Conservation (phyloP, 768 basidiomycete genomes). For the Trametes sanguinea region DNA sequence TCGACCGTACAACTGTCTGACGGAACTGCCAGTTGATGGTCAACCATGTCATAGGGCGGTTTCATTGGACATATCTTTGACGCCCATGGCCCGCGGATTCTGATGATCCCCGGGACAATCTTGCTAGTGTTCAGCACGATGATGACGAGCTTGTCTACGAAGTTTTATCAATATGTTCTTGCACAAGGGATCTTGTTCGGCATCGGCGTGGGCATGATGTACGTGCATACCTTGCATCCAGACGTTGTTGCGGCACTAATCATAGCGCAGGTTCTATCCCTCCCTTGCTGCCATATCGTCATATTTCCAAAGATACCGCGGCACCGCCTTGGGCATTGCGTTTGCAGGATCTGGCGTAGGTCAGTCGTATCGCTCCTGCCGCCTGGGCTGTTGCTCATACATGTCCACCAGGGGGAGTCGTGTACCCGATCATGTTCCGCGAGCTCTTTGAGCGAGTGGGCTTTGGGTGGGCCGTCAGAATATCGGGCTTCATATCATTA, state of each 20-base stretch:
- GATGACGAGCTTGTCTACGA: constrained; percentile 56
- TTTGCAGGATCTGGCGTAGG: constrained; percentile 67
- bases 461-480: constrained; percentile 64
- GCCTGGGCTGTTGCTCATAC: not conserved
- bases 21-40: not conserved
- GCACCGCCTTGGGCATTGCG: constrained; percentile 70
- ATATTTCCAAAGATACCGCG: constrained; percentile 62
- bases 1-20: too few species aligned
- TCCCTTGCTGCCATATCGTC: constrained; percentile 66
- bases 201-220: constrained; percentile 64
- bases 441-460: constrained; percentile 55
- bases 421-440: constrained; percentile 66
- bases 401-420: constrained; percentile 52
- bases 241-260: not conserved
- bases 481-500: constrained; percentile 53
- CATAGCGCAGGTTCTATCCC: constrained; percentile 60
- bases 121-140: constrained; percentile 53
- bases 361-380: constrained; percentile 23
- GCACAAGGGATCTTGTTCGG: constrained; percentile 67
- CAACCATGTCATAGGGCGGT: constrained; percentile 48
- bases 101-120: constrained; percentile 55
- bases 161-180: constrained; percentile 61
- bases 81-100: constrained; percentile 52
- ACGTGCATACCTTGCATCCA: constrained; percentile 28
- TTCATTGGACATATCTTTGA: constrained; percentile 65